A percentile compares a stretch with the other conserved stretches of the same genome.
Conservation (phyloP, 805 yeast genomes). For the Candida yuanshanica region DNA sequence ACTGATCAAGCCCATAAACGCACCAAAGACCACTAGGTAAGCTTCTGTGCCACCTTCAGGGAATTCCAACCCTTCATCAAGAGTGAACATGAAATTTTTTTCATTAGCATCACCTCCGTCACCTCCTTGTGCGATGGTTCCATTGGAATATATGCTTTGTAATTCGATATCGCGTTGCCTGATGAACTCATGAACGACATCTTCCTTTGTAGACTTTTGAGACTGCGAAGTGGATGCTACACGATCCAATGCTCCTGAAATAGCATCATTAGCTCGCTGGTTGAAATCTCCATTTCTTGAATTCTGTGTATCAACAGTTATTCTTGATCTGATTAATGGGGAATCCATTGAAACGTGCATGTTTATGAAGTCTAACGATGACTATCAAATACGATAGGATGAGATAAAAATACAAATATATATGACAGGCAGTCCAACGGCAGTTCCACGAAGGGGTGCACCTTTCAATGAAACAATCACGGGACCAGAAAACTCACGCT, state of each 20-base stretch:
- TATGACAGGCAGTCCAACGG: too few relatives aligned
- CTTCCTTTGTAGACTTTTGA: background rate
- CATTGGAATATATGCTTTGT: background rate
- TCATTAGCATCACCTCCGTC: conserved; percentile 5
- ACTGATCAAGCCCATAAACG: conserved; percentile 49
- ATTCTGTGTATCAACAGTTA: conserved; percentile 1
- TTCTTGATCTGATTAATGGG: conserved; percentile 1
- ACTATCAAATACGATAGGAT: too few relatives aligned
- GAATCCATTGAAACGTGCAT: conserved; percentile 1
- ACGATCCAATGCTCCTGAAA: background rate
- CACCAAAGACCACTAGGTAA: conserved; percentile 50
- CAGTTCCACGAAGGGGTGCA: too few relatives aligned
- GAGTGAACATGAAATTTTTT: conserved; percentile 14
- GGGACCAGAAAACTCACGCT: too few relatives aligned
- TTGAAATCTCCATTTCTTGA: background rate
- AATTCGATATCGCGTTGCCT: background rate
- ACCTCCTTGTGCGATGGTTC: conserved; percentile 1
- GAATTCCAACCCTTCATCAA: conserved; percentile 26
- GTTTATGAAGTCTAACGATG: background rate
- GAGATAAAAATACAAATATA: too few relatives aligned
- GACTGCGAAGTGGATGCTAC: background rate
- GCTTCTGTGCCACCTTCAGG: conserved; percentile 63
- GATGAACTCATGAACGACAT: background rate
- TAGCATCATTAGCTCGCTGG: background rate
- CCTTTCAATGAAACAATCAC: too few relatives aligned